These are phyloP conservation scores for Pestalotiopsis sp. DNA, from an alignment of 2,329 filamentous ascomycete species.

Conservation along the genomic window DNA sequence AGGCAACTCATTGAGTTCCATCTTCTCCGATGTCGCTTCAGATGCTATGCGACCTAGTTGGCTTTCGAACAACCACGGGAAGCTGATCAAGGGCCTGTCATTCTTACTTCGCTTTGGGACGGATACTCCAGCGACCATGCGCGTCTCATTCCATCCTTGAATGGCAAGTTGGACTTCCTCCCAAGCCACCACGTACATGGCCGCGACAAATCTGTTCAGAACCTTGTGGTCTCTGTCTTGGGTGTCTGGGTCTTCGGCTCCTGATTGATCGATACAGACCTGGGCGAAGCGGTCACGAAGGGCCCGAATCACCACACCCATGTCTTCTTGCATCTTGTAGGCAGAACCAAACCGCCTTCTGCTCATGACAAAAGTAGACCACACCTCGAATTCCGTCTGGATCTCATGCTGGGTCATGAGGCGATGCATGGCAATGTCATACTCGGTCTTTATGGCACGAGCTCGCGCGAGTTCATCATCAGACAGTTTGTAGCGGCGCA, in stretches of 20 bases:
- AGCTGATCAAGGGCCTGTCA: slow-evolving; percentile 82
- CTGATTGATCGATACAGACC: slow-evolving; percentile 67
- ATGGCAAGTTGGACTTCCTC: slow-evolving; percentile 67
- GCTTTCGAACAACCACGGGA: slow-evolving; percentile 86
- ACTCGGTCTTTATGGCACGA: slow-evolving; percentile 70
- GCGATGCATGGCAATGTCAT: slow-evolving; percentile 76
- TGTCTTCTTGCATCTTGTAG: slow-evolving; percentile 86
- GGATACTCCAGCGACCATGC: slow-evolving; percentile 37
- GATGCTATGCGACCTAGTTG: slow-evolving; percentile 72
- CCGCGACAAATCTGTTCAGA: slow-evolving; percentile 75
- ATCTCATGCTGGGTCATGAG: slow-evolving; percentile 87
- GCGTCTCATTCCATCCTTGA: slow-evolving; percentile 40
- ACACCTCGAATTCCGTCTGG: slow-evolving; percentile 87
- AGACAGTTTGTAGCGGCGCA: slow-evolving; percentile 62
- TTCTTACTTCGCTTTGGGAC: slow-evolving; percentile 41
- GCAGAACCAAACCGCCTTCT: slow-evolving; percentile 73
- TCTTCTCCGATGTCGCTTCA: not conserved
- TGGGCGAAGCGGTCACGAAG: slow-evolving; percentile 72
- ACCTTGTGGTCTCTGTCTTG: slow-evolving; percentile 53
- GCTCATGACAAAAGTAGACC: slow-evolving; percentile 80
- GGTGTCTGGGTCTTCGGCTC: slow-evolving; percentile 37
- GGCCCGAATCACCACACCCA: slow-evolving; percentile 67
- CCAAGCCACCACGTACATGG: slow-evolving; percentile 85
- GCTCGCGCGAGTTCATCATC: slow-evolving; percentile 60
- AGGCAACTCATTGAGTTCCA: not conserved